Base-by-base conservation (phyloP, 2,329 filamentous ascomycete species). In the Xylaria sp. region DNA sequence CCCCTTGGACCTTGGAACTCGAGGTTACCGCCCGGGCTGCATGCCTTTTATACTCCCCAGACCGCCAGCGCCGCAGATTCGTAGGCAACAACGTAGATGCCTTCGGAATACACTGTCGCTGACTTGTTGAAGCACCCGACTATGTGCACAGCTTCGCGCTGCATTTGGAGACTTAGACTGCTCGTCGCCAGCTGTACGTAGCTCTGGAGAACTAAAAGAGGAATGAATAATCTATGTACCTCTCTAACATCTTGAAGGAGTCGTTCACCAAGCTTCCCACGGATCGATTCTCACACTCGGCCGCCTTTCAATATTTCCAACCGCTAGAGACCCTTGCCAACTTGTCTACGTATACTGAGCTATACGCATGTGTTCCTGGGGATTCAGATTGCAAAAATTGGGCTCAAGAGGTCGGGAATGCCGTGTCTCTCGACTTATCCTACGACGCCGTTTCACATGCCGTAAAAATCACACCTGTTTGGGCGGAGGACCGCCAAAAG, bases 21-120 rank as follows among this genome's bases (percentile, higher is more conserved):
- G 58, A 87, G 92, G 65, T 79, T 94, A 15, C 89, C 93, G 1
- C 90, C 94, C 0, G 95, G 95, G 2, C 81, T 98, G 25, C 94
- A 97, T 81, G 82, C 94, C 29, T 92, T 92, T 73, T 94, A 90
- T 76, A 92, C 90, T 0, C 91, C 91, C 0, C 76, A 73, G 9
- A 70, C 69, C 51, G 71, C 69, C 31, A 70, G 76, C 22, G 73
- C 71, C 73, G 77, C 69, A 64, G 74, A 69, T 25, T 63, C 57
- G 55, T 66, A 63, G 39, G 67, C 50, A 68, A 59, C 58, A 63
- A 31, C 13, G 17, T 9, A 56, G 17, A 49, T 31, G 36, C 5
- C 49, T 13, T 39, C 13, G 5, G 29, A 53, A 20, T 36, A 45
- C 20, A 27, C 42, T 11, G 20, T 55, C 15, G 59, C 65, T 72